These are phyloP conservation scores for Deakozyma indianensis DNA, from an alignment of 805 yeast species.

Conservation along the genomic window DNA sequence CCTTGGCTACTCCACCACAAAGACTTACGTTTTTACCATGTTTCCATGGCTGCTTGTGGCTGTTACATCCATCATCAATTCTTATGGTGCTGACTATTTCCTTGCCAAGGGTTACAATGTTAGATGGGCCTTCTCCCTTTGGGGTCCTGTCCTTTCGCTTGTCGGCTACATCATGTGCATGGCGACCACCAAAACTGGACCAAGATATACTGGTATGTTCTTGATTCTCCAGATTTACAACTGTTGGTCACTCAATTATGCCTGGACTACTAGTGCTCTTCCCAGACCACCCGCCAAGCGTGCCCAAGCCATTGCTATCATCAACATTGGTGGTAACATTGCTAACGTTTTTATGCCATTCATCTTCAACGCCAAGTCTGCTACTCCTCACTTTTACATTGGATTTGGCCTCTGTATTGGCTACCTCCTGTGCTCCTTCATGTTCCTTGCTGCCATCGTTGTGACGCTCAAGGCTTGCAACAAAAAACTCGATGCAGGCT, in stretches of 20 bases:
- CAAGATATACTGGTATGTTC: constrained; percentile 45
- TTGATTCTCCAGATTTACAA: constrained; percentile 44
- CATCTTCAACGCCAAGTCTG: constrained; percentile 8
- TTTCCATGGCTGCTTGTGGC: constrained; percentile 10
- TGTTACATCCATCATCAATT: constrained; percentile 7
- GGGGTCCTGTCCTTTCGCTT: constrained; percentile 31
- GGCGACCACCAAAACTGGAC: constrained; percentile 38
- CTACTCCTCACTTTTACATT: constrained; percentile 15
- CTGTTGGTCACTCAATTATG: constrained; percentile 35
- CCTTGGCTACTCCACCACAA: constrained; percentile 33
- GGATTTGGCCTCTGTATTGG: constrained; percentile 15
- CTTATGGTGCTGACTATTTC: constrained; percentile 24
- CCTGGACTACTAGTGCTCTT: constrained; percentile 43
- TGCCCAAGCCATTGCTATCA: constrained; percentile 41
- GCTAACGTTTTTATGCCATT: constrained; percentile 17
- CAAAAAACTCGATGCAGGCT: constrained; percentile 12
- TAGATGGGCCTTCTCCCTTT: constrained; percentile 20
- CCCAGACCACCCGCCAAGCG: constrained; percentile 48
- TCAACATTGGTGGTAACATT: constrained; percentile 26
- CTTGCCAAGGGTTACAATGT: constrained; percentile 26
- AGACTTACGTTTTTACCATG: constrained; percentile 22
- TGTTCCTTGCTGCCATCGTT: constrained; percentile 8
- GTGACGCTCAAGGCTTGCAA: constrained; percentile 9
- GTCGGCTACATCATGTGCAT: constrained; percentile 36
- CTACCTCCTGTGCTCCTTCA: constrained; percentile 8